phyloP scores from a whole-genome alignment of 2,329 filamentous ascomycete species.

The Purpureocillium lavendulum region DNA sequence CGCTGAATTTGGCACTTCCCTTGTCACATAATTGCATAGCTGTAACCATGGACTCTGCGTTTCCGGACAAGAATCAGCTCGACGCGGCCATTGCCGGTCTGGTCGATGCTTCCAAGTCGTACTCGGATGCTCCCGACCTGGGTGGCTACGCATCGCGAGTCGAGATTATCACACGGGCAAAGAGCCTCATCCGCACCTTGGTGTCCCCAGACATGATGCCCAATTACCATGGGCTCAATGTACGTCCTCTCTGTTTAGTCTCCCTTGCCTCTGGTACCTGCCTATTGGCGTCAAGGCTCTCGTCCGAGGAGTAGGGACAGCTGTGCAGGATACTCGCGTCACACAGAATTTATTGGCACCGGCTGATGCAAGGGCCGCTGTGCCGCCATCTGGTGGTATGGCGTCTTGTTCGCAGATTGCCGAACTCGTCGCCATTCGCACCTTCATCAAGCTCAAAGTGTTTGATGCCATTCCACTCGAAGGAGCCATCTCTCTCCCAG shows the following conservation, averaged over 20 bases:
- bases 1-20: too few species aligned
- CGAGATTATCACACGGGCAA: slow-evolving; percentile 17
- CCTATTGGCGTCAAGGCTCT: too few species aligned
- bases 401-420: slow-evolving; percentile 19
- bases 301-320: too few species aligned
- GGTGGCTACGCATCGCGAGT: slow-evolving; percentile 15
- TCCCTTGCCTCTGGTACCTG: too few species aligned
- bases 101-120: slow-evolving; percentile 10
- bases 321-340: too few species aligned
- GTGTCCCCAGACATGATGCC: slow-evolving; percentile 18
- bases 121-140: slow-evolving; percentile 15
- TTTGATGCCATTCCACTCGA: slow-evolving; percentile 18
- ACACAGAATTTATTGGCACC: too few species aligned
- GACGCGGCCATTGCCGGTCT: slow-evolving; percentile 11
- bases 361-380: too few species aligned
- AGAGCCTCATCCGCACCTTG: slow-evolving; percentile 16
- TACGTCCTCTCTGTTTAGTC: slow-evolving; percentile 3
- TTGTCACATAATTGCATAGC: too few species aligned
- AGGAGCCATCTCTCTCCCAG: slow-evolving; percentile 17
- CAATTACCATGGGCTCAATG: slow-evolving; percentile 23
- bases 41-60: slow-evolving; percentile 5
- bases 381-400: too few species aligned
- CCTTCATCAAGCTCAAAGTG: slow-evolving; percentile 20
- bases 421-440: slow-evolving; percentile 18
- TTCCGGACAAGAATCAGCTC: slow-evolving; percentile 12